Evolutionary conservation across 1,284 basidiomycete genomes (phyloP).

Genomic region (Ganoderma boninense): DNA sequence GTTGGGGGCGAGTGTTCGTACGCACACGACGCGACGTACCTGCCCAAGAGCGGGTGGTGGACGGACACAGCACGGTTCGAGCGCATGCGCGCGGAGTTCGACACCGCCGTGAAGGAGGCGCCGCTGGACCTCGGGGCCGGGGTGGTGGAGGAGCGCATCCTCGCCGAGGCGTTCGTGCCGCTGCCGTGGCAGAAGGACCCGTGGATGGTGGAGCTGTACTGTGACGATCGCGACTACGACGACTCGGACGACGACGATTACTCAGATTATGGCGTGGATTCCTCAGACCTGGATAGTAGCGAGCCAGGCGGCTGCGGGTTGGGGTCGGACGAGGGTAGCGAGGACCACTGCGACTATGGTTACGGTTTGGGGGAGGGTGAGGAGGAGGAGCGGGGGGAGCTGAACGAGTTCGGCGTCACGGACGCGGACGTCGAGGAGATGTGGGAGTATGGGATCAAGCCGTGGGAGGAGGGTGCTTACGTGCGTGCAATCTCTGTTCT

Average conservation of each 20-base stretch:
- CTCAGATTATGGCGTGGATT: no score
- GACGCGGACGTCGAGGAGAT: constrained; percentile 48
- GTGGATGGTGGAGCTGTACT: constrained; percentile 7
- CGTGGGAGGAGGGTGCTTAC: constrained; percentile 54
- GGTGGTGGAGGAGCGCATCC: neutral
- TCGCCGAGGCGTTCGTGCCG: constrained; percentile 21
- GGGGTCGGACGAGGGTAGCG: constrained; percentile 11
- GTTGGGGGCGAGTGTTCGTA: constrained; percentile 44
- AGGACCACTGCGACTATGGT: constrained; percentile 1
- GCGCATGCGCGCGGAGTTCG: constrained; percentile 13
- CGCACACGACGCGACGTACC: constrained; percentile 44
- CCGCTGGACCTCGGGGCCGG: neutral
- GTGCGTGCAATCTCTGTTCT: constrained; percentile 37
- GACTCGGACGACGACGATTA: no score
- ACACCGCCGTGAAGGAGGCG: neutral
- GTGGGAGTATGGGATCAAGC: constrained; percentile 50
- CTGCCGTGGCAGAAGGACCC: constrained; percentile 16
- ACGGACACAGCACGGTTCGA: constrained; percentile 8
- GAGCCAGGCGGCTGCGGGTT: no score
- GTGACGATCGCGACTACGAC: no score
- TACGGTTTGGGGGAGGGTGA: neutral
- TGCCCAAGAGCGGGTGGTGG: constrained; percentile 32
- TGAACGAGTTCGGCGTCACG: constrained; percentile 45
- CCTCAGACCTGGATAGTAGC: no score
- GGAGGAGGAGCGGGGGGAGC: constrained; percentile 32